phyloP scores from a whole-genome alignment of 2,329 filamentous ascomycete species.

The Alternaria panax region DNA sequence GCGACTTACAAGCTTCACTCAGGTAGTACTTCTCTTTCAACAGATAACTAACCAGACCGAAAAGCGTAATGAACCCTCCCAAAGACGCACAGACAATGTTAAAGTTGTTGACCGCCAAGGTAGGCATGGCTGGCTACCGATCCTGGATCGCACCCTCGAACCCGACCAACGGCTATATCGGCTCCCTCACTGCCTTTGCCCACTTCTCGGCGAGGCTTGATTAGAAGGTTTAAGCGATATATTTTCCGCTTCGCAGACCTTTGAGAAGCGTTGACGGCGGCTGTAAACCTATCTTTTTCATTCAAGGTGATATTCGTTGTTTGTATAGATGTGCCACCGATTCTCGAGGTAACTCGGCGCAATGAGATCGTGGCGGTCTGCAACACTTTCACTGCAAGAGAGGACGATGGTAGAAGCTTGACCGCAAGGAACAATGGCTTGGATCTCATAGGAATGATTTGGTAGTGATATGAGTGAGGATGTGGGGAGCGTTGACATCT shows the following conservation, averaged over 20 bases:
- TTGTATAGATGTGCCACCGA: neutral
- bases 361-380: constrained; percentile 1
- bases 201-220: constrained; percentile 17
- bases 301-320: neutral
- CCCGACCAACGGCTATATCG: constrained; percentile 4
- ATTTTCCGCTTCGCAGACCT: neutral
- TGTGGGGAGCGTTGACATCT: neutral
- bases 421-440: neutral
- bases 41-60: constrained; percentile 87
- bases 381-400: neutral
- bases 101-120: constrained; percentile 74
- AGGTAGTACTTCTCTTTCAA: constrained; percentile 90
- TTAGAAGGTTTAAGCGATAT: constrained; percentile 4
- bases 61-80: constrained; percentile 88
- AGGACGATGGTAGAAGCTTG: neutral
- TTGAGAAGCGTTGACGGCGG: neutral
- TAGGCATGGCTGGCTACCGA: constrained; percentile 59
- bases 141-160: neutral
- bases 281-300: neutral
- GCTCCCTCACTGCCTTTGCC: constrained; percentile 5
- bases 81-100: constrained; percentile 82
- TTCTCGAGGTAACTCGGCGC: neutral
- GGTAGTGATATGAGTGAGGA: neutral
- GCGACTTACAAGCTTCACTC: constrained; percentile 79
- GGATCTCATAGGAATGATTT: neutral